These are phyloP conservation scores for Rhizoclosmatium globosum DNA, from an alignment of 192 early-diverging fungal species.

Conservation along the genomic window DNA sequence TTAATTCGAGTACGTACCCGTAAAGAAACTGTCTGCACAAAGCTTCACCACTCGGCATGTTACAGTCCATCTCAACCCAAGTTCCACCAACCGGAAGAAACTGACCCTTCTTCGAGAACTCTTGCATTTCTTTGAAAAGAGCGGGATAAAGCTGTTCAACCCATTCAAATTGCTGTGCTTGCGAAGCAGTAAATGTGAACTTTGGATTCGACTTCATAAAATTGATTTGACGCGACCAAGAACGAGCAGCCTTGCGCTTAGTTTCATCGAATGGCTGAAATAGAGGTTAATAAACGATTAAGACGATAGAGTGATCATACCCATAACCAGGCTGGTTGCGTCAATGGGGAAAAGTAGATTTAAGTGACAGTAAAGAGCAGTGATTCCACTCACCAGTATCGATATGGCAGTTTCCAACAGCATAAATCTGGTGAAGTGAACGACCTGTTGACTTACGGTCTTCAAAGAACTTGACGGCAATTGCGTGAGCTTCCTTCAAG, in stretches of 20 bases:
- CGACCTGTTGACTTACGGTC: constrained; percentile 61
- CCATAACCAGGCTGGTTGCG: constrained; percentile 22
- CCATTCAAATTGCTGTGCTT: constrained; percentile 98
- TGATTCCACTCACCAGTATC: constrained; percentile 43
- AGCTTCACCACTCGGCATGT: constrained; percentile 96
- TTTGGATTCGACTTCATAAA: constrained; percentile 89
- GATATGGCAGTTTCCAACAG: constrained; percentile 89
- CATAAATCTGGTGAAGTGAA: constrained; percentile 76
- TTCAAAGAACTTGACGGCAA: constrained; percentile 73
- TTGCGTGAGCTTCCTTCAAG: constrained; percentile 49
- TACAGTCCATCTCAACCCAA: constrained; percentile 99
- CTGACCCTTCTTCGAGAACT: constrained; percentile 72
- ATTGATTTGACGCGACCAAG: constrained; percentile 50
- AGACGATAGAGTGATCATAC: background rate
- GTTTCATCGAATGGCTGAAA: constrained; percentile 99
- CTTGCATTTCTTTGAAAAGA: constrained; percentile 80
- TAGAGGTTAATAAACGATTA: constrained; percentile 65
- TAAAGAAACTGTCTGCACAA: constrained; percentile 93
- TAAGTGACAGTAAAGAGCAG: background rate
- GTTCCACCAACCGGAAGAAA: constrained; percentile 96
- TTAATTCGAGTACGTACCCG: constrained; percentile 56
- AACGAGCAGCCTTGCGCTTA: constrained; percentile 78
- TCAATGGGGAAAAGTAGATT: background rate
- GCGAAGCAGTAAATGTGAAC: constrained; percentile 92
- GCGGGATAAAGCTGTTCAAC: constrained; percentile 81